phyloP scores from a whole-genome alignment of 148 eudicot species.

The Rhododendron griersonianum region DNA sequence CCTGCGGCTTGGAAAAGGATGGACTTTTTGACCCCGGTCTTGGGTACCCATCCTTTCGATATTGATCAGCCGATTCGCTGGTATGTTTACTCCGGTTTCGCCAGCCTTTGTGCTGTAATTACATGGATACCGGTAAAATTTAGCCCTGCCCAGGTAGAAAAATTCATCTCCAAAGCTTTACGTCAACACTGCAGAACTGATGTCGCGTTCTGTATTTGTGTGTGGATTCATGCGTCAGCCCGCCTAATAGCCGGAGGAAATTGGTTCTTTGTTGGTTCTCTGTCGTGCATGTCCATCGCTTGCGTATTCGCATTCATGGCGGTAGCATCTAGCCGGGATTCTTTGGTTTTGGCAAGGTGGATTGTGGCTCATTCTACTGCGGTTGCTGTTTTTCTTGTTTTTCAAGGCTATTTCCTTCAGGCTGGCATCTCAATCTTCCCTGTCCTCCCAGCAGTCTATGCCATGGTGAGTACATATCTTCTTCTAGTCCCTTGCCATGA shows the following conservation, averaged over 20 bases:
- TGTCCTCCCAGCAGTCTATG: too few species aligned
- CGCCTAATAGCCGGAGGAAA: not conserved
- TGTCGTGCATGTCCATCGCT: not conserved
- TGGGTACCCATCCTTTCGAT: not conserved
- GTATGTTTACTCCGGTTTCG: not conserved
- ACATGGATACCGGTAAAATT: not conserved
- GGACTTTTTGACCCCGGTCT: not conserved
- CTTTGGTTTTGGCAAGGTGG: not conserved
- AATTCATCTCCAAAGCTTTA: not conserved
- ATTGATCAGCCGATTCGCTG: not conserved
- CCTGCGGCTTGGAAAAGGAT: not conserved
- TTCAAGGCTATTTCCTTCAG: too few species aligned
- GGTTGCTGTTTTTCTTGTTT: too few species aligned
- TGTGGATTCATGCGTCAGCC: not conserved
- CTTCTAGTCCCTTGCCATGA: too few species aligned
- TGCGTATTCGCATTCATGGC: not conserved
- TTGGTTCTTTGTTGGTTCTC: not conserved
- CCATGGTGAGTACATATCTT: too few species aligned
- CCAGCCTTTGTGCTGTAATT: not conserved
- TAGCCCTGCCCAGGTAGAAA: not conserved
- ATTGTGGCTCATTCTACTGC: too few species aligned
- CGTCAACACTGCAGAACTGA: not conserved
- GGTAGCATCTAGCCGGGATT: not conserved
- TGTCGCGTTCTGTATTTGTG: not conserved
- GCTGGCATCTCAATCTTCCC: too few species aligned